A percentile compares a stretch with the other conserved stretches of the same genome.
Conservation (phyloP, 768 basidiomycete species). For the Auricularia auricula-judae region DNA sequence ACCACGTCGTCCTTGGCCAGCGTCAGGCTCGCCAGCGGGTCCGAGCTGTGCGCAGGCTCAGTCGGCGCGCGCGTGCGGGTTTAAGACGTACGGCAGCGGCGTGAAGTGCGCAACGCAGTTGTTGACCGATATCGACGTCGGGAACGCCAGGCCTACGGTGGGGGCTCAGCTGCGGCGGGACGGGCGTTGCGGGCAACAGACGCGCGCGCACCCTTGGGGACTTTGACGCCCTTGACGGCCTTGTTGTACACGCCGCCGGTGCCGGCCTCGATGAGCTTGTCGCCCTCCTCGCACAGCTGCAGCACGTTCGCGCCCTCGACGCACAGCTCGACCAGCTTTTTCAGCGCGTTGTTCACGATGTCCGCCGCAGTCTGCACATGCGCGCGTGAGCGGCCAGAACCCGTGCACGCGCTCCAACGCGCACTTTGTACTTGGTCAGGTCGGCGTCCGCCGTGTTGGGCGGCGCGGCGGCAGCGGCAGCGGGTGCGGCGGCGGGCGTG, state of each 20-base stretch:
- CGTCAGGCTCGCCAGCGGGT: slow-evolving; percentile 53
- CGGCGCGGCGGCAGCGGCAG: not conserved
- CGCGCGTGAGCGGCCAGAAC: slow-evolving; percentile 8
- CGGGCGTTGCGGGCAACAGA: slow-evolving; percentile 2
- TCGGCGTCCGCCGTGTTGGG: slow-evolving; percentile 48
- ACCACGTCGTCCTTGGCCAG: slow-evolving; percentile 85
- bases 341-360: slow-evolving; percentile 74
- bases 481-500: not conserved
- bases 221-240: slow-evolving; percentile 75
- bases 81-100: slow-evolving; percentile 67
- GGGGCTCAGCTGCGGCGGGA: not conserved
- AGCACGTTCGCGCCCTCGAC: slow-evolving; percentile 78
- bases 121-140: slow-evolving; percentile 89
- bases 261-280: slow-evolving; percentile 83
- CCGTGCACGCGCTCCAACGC: slow-evolving; percentile 8
- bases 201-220: slow-evolving; percentile 60
- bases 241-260: slow-evolving; percentile 86
- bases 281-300: slow-evolving; percentile 88
- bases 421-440: slow-evolving; percentile 81
- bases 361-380: slow-evolving; percentile 70
- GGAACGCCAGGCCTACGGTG: slow-evolving; percentile 75
- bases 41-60: slow-evolving; percentile 39
- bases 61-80: too few species aligned
- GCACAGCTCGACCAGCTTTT: slow-evolving; percentile 66
- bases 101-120: slow-evolving; percentile 94